phyloP scores from a whole-genome alignment of 2,329 filamentous ascomycete species.

The Westerdykella ornata region DNA sequence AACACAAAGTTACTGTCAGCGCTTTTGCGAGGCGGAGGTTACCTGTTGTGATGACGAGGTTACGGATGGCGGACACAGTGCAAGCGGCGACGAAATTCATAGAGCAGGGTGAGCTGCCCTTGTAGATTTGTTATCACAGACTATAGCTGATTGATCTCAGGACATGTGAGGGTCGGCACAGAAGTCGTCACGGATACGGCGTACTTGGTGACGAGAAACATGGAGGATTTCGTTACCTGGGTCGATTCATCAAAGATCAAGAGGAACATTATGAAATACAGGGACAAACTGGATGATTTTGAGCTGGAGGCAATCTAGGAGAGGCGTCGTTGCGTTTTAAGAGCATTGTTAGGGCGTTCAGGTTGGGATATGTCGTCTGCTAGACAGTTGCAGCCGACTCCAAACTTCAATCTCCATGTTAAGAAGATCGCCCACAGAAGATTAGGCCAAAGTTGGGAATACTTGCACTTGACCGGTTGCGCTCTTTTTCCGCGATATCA shows the following conservation, averaged over 20 bases:
- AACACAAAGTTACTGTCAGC: slow-evolving; percentile 80
- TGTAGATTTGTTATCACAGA: background rate
- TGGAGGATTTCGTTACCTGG: slow-evolving; percentile 98
- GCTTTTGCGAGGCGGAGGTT: slow-evolving; percentile 79
- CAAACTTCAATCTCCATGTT: too few species aligned
- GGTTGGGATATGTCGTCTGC: too few species aligned
- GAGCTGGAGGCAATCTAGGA: slow-evolving; percentile 52
- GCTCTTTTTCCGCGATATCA: too few species aligned
- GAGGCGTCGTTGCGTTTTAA: too few species aligned
- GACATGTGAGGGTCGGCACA: slow-evolving; percentile 84
- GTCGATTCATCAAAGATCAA: slow-evolving; percentile 95
- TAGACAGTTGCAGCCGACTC: too few species aligned
- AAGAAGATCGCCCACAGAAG: too few species aligned
- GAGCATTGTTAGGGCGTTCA: too few species aligned
- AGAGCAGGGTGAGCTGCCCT: slow-evolving; percentile 57
- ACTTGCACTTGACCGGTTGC: too few species aligned
- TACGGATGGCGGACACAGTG: slow-evolving; percentile 88
- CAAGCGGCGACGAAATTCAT: slow-evolving; percentile 75
- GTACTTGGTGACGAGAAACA: slow-evolving; percentile 76
- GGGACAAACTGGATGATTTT: slow-evolving; percentile 92
- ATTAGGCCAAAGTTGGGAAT: too few species aligned
- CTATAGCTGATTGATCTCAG: background rate
- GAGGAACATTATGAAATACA: slow-evolving; percentile 89
- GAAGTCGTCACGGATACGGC: slow-evolving; percentile 86
- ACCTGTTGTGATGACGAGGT: slow-evolving; percentile 82